Evolutionary conservation across 73 alveolate genomes (phyloP), one percentile per base, ranked within the genome.

Genomic region (Stentor coeruleus): DNA sequence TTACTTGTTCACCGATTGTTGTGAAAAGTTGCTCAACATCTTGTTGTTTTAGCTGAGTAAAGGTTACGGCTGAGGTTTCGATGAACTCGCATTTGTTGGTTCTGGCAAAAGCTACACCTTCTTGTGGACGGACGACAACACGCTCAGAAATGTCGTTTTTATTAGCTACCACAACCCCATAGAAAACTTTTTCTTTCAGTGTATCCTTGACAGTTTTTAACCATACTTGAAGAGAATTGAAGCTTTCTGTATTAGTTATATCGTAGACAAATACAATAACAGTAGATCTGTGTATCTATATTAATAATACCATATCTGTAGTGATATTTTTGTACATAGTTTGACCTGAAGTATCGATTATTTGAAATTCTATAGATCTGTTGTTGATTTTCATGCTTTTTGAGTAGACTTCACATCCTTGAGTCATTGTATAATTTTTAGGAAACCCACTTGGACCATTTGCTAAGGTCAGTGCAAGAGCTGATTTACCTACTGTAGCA

Each of bases 401-500:
- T 28, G 59, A 41, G 42, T 42, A 74, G 41, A 86, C 81, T 37
- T 90, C 95, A 60, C 95, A 90, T 3, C 89, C 95, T 59, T 87
- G 89, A 26, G 95, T 90, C 95, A 90, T 90, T 74, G 88, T 38
- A 80, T 90, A 90, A 55, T 84, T 80, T 59, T 88, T 90, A 75
- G 86, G 85, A 83, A 90, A 90, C 33, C 84, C 83, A 0, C 35
- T 26, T 36, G 74, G 59, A 36, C 85, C 89, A 59, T 82, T 76
- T 35, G 73, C 81, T 2, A 87, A 79, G 75, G 90, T 82, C 55
- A 83, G 74, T 58, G 87, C 77, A 11, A 90, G 74, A 76, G 91
- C 58, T 2, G 95, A 41, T 77, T 90, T 90, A 49, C 93, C 95
- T 30, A 90, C 95, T 3, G 95, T 90, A 3, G 95, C 93, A 39